Evolutionary conservation across 345 rosid genomes (phyloP).

Genomic region (Cardamine chenopodiifolia): DNA sequence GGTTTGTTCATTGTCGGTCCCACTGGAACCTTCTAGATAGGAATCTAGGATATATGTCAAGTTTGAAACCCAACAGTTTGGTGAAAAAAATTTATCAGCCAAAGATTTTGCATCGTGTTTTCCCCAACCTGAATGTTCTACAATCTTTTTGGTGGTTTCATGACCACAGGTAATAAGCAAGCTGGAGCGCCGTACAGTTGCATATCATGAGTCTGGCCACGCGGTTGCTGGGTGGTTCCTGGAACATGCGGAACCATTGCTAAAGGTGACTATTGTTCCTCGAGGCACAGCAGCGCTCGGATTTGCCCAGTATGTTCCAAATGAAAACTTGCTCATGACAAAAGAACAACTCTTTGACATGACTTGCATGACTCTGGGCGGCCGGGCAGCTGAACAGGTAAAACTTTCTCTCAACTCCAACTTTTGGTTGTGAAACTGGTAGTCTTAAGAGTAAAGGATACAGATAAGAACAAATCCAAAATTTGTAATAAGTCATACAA

Average conservation of each 20-base stretch:
- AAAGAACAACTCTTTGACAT: conserved; percentile 96
- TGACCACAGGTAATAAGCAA: conserved; percentile 79
- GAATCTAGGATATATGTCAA: neutral
- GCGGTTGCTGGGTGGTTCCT: conserved; percentile 96
- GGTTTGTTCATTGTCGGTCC: neutral
- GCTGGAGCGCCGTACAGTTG: conserved; percentile 85
- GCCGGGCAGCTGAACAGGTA: conserved; percentile 98
- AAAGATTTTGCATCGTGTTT: neutral
- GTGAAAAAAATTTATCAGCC: neutral
- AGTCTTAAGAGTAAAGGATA: conserved; percentile 10
- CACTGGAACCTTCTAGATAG: neutral
- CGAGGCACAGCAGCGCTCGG: conserved; percentile 97
- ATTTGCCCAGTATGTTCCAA: conserved; percentile 95
- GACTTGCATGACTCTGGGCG: conserved; percentile 98
- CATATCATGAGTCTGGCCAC: conserved; percentile 96
- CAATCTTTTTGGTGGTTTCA: neutral
- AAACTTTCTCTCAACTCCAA: conserved; percentile 14
- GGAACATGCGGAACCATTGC: conserved; percentile 92
- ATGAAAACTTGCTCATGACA: conserved; percentile 92
- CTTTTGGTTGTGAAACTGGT: conserved; percentile 5
- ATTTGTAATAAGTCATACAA: neutral
- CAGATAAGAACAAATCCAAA: neutral
- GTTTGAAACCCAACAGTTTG: neutral
- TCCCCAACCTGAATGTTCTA: neutral
- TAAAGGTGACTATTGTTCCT: conserved; percentile 95